phyloP scores from a whole-genome alignment of 2,329 filamentous ascomycete species.

The Aspergillus jensenii region DNA sequence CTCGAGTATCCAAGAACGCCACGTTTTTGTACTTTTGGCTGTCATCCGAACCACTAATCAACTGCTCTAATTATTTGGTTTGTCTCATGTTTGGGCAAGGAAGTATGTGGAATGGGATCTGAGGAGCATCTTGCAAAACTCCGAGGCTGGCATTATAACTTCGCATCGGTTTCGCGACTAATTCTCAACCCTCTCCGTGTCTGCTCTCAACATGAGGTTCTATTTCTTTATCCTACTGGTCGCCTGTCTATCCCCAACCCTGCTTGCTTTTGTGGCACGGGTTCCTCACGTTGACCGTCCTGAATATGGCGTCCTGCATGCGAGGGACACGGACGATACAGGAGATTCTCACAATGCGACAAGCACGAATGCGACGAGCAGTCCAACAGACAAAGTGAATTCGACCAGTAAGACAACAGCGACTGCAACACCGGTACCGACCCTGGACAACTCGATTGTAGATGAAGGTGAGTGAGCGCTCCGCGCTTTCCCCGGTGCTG shows the following conservation, averaged over 20 bases:
- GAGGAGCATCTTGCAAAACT: constrained; percentile 2
- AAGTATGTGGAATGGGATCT: constrained; percentile 12
- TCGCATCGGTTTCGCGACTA: neutral
- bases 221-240: constrained; percentile 12
- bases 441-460: constrained; percentile 22
- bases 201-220: constrained; percentile 16
- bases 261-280: constrained; percentile 14
- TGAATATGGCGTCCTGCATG: constrained; percentile 3
- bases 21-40: constrained; percentile 16
- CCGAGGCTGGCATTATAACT: neutral
- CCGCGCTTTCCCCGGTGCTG: neutral
- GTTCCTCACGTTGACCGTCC: constrained; percentile 12
- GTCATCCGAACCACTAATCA: neutral
- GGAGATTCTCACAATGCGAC: constrained; percentile 7
- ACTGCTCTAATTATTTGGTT: neutral
- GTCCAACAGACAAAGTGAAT: constrained; percentile 14
- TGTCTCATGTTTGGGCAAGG: neutral
- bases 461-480: constrained; percentile 13
- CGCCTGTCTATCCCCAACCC: constrained; percentile 13
- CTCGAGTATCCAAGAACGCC: constrained; percentile 5
- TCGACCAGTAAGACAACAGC: constrained; percentile 7
- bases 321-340: constrained; percentile 5
- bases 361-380: constrained; percentile 5
- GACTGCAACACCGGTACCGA: constrained; percentile 26
- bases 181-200: neutral